Percentiles rank a stretch among this genome's conserved stretches.
Conservation (phyloP, 192 early-diverging fungal genomes). For the Coemansia sp. region DNA sequence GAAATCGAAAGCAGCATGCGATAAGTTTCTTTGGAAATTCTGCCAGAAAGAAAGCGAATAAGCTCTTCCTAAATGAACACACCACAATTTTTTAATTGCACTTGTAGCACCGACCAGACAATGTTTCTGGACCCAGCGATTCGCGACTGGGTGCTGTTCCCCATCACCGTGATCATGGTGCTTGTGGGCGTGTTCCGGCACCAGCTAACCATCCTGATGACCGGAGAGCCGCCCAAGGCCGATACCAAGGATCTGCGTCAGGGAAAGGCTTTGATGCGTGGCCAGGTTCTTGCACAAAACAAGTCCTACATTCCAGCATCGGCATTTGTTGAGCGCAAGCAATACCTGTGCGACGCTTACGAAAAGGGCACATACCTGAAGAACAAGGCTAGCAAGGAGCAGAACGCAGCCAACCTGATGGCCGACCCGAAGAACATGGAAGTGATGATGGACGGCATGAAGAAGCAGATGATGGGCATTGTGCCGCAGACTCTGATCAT, state of each 20-base stretch:
- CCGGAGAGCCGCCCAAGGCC: conserved; percentile 75
- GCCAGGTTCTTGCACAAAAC: conserved; percentile 66
- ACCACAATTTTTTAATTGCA: neutral
- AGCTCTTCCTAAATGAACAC: too few species aligned
- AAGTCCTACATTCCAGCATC: conserved; percentile 67
- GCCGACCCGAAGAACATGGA: conserved; percentile 91
- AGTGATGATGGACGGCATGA: conserved; percentile 97
- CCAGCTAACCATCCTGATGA: conserved; percentile 87
- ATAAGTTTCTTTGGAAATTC: too few species aligned
- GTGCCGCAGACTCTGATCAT: conserved; percentile 99
- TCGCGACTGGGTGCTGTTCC: conserved; percentile 91
- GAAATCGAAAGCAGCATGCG: too few species aligned
- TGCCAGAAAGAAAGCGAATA: too few species aligned
- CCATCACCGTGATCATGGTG: conserved; percentile 97
- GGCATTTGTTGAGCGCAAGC: conserved; percentile 73
- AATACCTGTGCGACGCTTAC: conserved; percentile 72
- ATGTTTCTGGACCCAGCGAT: conserved; percentile 81
- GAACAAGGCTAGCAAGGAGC: conserved; percentile 65
- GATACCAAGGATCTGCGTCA: conserved; percentile 80
- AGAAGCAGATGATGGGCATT: conserved; percentile 96
- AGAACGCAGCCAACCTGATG: conserved; percentile 79
- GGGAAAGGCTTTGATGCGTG: conserved; percentile 76
- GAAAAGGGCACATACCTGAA: conserved; percentile 84
- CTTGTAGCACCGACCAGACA: conserved; percentile 48
- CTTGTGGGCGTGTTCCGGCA: conserved; percentile 93